Evolutionary conservation across 495 filamentous ascomycete genomes (phyloP).

Genomic region (Xylaria cubensis): DNA sequence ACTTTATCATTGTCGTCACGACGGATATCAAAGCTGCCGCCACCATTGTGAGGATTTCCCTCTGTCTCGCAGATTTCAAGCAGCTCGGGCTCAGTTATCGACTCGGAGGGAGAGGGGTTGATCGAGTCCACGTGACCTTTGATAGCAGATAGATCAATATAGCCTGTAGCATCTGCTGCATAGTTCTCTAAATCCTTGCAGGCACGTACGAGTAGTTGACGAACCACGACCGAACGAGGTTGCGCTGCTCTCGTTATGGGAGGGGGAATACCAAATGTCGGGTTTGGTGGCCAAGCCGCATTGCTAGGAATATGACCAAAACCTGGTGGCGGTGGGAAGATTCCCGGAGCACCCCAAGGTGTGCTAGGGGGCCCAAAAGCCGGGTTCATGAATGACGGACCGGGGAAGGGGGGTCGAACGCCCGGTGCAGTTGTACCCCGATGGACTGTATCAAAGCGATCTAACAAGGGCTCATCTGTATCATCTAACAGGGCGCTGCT

Average conservation of each 20-base stretch:
- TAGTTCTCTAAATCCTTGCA: slow-evolving; percentile 53
- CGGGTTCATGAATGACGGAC: slow-evolving; percentile 36
- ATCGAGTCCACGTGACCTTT: slow-evolving; percentile 69
- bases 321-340: slow-evolving; percentile 40
- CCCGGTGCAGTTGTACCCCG: slow-evolving; percentile 44
- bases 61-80: slow-evolving; percentile 91
- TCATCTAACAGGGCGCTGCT: slow-evolving; percentile 94
- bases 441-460: slow-evolving; percentile 12
- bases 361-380: slow-evolving; percentile 41
- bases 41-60: slow-evolving; percentile 85
- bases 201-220: slow-evolving; percentile 56
- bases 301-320: slow-evolving; percentile 29
- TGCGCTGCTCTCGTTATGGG: slow-evolving; percentile 41
- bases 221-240: slow-evolving; percentile 52
- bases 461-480: slow-evolving; percentile 57
- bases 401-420: slow-evolving; percentile 31
- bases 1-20: slow-evolving; percentile 55
- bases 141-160: slow-evolving; percentile 70
- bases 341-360: slow-evolving; percentile 38
- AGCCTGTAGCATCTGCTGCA: slow-evolving; percentile 56
- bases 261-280: slow-evolving; percentile 36
- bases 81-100: slow-evolving; percentile 73
- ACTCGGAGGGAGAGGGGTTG: slow-evolving; percentile 58
- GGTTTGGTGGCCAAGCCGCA: slow-evolving; percentile 37
- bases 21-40: slow-evolving; percentile 76